phyloP scores from a whole-genome alignment of 2,329 filamentous ascomycete species.

The Paramyrothecium sp. region DNA sequence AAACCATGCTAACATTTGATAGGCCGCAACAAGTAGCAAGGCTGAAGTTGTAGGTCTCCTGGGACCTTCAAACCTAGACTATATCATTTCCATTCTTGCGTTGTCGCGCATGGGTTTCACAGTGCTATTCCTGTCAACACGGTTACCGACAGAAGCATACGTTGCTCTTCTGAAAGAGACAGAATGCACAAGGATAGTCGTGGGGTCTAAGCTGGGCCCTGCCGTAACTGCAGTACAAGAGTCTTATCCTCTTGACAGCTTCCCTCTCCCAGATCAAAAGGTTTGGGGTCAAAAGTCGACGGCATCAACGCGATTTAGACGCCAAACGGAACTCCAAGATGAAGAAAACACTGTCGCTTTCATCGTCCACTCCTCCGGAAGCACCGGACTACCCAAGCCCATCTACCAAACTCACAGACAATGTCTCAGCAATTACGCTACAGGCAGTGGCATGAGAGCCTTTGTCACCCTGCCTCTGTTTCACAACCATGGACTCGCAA shows the following conservation, averaged over 20 bases:
- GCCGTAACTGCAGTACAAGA: slow-evolving; percentile 8
- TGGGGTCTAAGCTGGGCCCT: slow-evolving; percentile 2
- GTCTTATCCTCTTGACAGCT: slow-evolving; percentile 9
- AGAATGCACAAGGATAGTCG: slow-evolving; percentile 12
- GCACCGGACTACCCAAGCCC: slow-evolving; percentile 62
- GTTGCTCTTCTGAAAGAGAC: slow-evolving; percentile 11
- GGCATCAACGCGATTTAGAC: slow-evolving; percentile 6
- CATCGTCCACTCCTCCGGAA: slow-evolving; percentile 43
- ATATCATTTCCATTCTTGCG: slow-evolving; percentile 51
- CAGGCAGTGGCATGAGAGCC: slow-evolving; percentile 36
- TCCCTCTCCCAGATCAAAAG: slow-evolving; percentile 4
- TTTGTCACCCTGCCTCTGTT: slow-evolving; percentile 58
- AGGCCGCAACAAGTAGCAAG: slow-evolving; percentile 6
- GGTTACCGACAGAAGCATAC: slow-evolving; percentile 13
- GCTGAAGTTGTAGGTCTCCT: slow-evolving; percentile 41
- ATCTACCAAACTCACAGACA: slow-evolving; percentile 56
- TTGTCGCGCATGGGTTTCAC: slow-evolving; percentile 53
- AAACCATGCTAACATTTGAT: neutral
- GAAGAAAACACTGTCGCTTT: slow-evolving; percentile 22
- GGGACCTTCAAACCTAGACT: slow-evolving; percentile 51
- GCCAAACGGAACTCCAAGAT: slow-evolving; percentile 7
- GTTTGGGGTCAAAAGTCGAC: slow-evolving; percentile 15
- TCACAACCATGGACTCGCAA: slow-evolving; percentile 58
- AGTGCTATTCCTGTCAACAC: slow-evolving; percentile 18
- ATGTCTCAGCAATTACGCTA: slow-evolving; percentile 45